These are phyloP conservation scores for Xerocomus cyaneibrunnescens DNA, from an alignment of 1,284 basidiomycete genomes.

Conservation along the genomic window DNA sequence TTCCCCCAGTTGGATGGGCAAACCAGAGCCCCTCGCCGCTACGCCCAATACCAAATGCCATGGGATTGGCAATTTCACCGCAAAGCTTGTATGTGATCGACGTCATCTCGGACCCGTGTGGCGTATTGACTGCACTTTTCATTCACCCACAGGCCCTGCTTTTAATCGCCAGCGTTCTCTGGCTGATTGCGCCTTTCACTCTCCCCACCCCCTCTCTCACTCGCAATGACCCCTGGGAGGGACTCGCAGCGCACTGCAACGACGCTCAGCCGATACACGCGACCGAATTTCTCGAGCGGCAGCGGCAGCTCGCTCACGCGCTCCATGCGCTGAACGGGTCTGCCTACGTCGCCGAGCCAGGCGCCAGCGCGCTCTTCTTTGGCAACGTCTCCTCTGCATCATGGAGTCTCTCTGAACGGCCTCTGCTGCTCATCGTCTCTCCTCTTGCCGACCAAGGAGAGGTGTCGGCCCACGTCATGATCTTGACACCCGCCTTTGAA, in stretches of 20 bases:
- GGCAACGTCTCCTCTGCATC: conserved; percentile 60
- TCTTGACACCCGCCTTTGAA: conserved; percentile 81
- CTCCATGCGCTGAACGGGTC: conserved; percentile 52
- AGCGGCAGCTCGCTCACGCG: conserved; percentile 49
- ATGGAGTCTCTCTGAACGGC: conserved; percentile 78
- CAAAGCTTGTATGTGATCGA: conserved; percentile 17
- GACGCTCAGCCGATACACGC: conserved; percentile 48
- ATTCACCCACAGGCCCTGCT: conserved; percentile 12
- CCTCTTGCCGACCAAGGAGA: conserved; percentile 38
- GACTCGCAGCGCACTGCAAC: conserved; percentile 51
- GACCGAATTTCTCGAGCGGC: conserved; percentile 52
- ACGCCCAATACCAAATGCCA: not conserved
- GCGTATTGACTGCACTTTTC: conserved; percentile 1
- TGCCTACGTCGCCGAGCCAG: conserved; percentile 75
- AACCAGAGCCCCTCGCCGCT: not conserved
- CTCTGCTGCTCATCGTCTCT: conserved; percentile 67
- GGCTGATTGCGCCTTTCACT: conserved; percentile 5
- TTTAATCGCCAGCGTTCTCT: conserved; percentile 7
- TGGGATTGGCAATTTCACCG: not conserved
- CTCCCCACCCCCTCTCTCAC: not conserved
- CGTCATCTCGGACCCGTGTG: not conserved
- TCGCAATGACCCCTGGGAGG: conserved; percentile 31
- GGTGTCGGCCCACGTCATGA: conserved; percentile 46
- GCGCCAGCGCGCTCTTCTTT: conserved; percentile 69
- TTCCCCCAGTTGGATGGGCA: conserved; percentile 9